Percentiles rank a stretch among this genome's conserved stretches.
Evolutionary conservation across 768 basidiomycete genomes (phyloP).

Genomic region (Panellus pusillus): DNA sequence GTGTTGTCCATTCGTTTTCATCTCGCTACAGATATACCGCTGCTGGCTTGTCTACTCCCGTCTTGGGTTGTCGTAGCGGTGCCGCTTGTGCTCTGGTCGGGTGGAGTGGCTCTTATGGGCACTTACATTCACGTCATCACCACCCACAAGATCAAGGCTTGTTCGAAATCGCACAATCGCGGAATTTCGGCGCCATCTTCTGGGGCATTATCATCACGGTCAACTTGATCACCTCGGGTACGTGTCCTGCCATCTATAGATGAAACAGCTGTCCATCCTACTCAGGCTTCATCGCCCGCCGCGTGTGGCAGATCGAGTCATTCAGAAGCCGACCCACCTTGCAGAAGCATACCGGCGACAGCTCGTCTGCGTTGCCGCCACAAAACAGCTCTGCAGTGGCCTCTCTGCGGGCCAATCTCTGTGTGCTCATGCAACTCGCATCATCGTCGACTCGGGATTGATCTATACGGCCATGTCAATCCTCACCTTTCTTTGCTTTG

Average conservation of each 20-base stretch:
- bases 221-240: conserved; percentile 17
- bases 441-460: conserved; percentile 15
- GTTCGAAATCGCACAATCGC: neutral
- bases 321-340: neutral
- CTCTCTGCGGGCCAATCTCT: neutral
- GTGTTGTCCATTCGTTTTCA: neutral
- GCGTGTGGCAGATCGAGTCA: neutral
- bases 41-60: conserved; percentile 15
- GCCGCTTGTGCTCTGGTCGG: conserved; percentile 11
- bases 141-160: conserved; percentile 1
- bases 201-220: conserved; percentile 11
- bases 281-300: conserved; percentile 11
- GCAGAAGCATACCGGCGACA: neutral
- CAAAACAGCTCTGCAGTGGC: neutral
- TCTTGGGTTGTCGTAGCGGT: neutral
- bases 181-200: conserved; percentile 3
- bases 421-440: neutral
- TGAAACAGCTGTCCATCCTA: neutral
- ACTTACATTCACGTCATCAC: conserved; percentile 7
- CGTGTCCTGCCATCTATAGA: neutral
- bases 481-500: conserved; percentile 9
- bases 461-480: conserved; percentile 11
- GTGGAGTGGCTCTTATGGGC: conserved; percentile 11
- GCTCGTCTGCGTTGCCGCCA: neutral
- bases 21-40: conserved; percentile 14